These are phyloP conservation scores for Panaeolus papilionaceus DNA, from an alignment of 768 basidiomycete genomes.

Conservation along the genomic window DNA sequence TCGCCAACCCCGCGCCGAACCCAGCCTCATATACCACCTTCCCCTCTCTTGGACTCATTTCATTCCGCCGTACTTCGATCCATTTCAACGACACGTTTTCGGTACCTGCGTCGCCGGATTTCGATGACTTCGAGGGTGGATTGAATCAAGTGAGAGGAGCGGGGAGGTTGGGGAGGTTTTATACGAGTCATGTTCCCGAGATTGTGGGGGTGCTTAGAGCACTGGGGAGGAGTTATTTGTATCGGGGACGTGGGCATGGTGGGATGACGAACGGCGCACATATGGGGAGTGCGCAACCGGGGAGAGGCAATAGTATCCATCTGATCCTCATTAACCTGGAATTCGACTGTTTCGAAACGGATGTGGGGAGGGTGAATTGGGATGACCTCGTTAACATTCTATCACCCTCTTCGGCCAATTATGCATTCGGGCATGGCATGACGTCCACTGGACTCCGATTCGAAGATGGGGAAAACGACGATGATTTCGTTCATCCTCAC, in stretches of 20 bases:
- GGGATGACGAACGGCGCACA: not conserved
- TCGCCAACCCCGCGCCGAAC: not conserved
- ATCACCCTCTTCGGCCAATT: not conserved
- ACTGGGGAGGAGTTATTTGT: not conserved
- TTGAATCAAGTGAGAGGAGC: not conserved
- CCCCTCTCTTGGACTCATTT: not conserved
- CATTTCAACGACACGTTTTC: conserved; percentile 7
- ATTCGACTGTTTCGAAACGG: not conserved
- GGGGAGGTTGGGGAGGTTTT: conserved; percentile 8
- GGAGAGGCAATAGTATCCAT: not conserved
- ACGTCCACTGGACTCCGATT: not conserved
- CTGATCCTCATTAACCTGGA: not conserved
- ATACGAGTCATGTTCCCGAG: conserved; percentile 8
- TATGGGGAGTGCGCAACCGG: not conserved
- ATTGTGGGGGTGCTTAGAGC: not conserved
- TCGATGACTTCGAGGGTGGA: not conserved
- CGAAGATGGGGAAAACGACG: not conserved
- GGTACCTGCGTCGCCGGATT: not conserved
- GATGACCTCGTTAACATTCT: not conserved
- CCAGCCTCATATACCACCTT: not conserved
- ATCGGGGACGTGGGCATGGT: not conserved
- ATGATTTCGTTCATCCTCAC: not conserved
- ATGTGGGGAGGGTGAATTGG: not conserved
- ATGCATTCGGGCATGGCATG: not conserved
- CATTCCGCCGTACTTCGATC: not conserved